Evolutionary conservation across 495 filamentous ascomycete species (phyloP).

Genomic region (Neurospora pannonica): DNA sequence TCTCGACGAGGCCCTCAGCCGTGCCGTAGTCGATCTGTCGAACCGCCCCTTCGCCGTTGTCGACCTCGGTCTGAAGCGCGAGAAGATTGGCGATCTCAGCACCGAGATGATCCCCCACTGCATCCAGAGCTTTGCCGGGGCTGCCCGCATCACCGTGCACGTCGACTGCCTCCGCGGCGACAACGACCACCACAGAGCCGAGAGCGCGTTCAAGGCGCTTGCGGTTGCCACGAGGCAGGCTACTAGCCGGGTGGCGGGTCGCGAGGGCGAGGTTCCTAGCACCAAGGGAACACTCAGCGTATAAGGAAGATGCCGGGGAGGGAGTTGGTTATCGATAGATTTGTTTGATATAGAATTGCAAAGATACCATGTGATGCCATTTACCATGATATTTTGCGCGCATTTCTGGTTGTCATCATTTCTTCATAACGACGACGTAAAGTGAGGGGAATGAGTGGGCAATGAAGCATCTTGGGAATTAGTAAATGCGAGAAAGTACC

Average conservation of each 20-base stretch:
- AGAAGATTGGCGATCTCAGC: constrained; percentile 88
- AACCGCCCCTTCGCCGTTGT: constrained; percentile 80
- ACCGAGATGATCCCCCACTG: constrained; percentile 97
- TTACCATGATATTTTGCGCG: background rate
- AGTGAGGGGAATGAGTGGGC: background rate
- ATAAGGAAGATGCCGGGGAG: constrained; percentile 5
- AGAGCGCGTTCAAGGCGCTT: constrained; percentile 95
- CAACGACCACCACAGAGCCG: constrained; percentile 94
- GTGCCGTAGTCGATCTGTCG: constrained; percentile 89
- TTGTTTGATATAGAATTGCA: background rate
- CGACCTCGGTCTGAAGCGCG: constrained; percentile 68
- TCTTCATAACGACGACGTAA: background rate
- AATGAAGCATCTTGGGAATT: background rate
- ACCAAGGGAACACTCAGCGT: constrained; percentile 76
- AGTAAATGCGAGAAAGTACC: background rate
- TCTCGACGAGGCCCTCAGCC: constrained; percentile 88
- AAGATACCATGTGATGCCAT: background rate
- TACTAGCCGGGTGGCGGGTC: constrained; percentile 60
- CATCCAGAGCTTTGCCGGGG: constrained; percentile 84
- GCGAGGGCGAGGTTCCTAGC: constrained; percentile 84
- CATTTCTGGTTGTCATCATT: background rate
- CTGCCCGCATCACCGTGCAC: constrained; percentile 83
- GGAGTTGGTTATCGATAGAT: background rate
- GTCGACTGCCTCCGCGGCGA: constrained; percentile 79
- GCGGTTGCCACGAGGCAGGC: constrained; percentile 75